Conservation (phyloP, 495 filamentous ascomycete species). For the Annulohypoxylon bovei region DNA sequence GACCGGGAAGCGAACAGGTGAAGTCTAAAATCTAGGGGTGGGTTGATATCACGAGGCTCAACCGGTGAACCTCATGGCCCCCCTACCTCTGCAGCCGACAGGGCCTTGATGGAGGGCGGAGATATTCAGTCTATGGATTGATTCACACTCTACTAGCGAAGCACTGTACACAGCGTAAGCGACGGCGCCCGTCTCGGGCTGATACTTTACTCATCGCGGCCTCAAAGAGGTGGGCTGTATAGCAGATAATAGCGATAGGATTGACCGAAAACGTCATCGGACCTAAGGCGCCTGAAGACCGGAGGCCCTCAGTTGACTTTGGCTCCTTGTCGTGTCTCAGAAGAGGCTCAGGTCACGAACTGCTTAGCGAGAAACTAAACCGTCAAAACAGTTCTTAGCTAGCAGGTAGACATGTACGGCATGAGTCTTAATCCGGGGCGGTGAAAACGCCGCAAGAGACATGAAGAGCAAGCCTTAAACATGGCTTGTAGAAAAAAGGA, state of each 20-base stretch:
- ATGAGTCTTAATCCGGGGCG: not conserved
- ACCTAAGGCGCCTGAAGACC: slow-evolving; percentile 18
- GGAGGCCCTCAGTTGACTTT: slow-evolving; percentile 32
- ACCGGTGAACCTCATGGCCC: slow-evolving; percentile 26
- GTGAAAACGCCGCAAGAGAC: not conserved
- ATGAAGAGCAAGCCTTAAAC: not conserved
- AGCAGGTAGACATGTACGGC: not conserved
- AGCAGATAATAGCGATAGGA: not conserved
- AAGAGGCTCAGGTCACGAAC: slow-evolving; percentile 21
- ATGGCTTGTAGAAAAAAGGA: not conserved
- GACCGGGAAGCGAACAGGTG: slow-evolving; percentile 10
- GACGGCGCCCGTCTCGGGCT: slow-evolving; percentile 3
- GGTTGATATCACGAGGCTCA: slow-evolving; percentile 32
- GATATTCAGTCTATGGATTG: not conserved
- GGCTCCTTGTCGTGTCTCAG: slow-evolving; percentile 28
- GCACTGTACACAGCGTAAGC: slow-evolving; percentile 6
- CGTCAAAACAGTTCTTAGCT: not conserved
- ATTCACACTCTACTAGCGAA: slow-evolving; percentile 4
- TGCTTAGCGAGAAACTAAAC: slow-evolving; percentile 12
- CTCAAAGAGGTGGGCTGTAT: slow-evolving; percentile 25
- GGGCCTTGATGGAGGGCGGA: slow-evolving; percentile 15
- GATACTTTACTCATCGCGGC: slow-evolving; percentile 5
- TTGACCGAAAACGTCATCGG: slow-evolving; percentile 32
- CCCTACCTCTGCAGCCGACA: slow-evolving; percentile 13
- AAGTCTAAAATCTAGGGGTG: slow-evolving; percentile 26